Conservation (phyloP, 345 rosid species). For the Aquilaria yunnanensis region DNA sequence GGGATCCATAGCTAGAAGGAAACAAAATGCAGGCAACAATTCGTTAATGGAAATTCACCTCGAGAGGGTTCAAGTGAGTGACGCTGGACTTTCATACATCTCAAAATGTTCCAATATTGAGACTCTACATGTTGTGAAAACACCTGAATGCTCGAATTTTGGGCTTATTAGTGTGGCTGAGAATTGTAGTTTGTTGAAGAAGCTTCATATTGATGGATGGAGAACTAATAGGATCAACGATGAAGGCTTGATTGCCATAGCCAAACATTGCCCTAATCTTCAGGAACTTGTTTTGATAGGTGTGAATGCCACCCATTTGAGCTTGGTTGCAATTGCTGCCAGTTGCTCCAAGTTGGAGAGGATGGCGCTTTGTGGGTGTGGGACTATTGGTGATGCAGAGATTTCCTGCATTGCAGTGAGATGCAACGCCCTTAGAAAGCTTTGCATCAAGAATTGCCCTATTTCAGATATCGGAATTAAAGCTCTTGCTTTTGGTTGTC, state of each 20-base stretch:
- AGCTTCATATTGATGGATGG: conserved; percentile 91
- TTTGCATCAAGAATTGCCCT: conserved; percentile 75
- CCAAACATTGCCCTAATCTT: conserved; percentile 50
- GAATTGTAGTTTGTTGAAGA: conserved; percentile 62
- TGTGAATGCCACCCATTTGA: conserved; percentile 54
- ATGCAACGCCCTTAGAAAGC: conserved; percentile 62
- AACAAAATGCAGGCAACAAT: conserved; percentile 7
- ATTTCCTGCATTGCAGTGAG: conserved; percentile 61
- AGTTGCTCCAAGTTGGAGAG: conserved; percentile 62
- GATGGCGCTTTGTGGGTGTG: conserved; percentile 73
- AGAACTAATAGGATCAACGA: conserved; percentile 80
- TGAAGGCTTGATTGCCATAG: conserved; percentile 70
- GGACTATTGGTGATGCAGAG: conserved; percentile 60
- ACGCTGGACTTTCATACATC: conserved; percentile 48
- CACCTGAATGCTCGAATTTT: conserved; percentile 64
- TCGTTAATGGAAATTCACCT: conserved; percentile 54
- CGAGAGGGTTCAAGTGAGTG: conserved; percentile 78
- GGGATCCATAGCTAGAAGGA: conserved; percentile 30
- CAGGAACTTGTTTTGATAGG: conserved; percentile 85
- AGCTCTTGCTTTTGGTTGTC: conserved; percentile 73
- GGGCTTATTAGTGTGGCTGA: conserved; percentile 62
- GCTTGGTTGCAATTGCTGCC: conserved; percentile 45
- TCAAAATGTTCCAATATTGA: conserved; percentile 58
- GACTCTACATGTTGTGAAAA: conserved; percentile 64
- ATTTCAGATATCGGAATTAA: conserved; percentile 59